Conservation (phyloP, 1,139 yeast species). For the Eremothecium gossypii region DNA sequence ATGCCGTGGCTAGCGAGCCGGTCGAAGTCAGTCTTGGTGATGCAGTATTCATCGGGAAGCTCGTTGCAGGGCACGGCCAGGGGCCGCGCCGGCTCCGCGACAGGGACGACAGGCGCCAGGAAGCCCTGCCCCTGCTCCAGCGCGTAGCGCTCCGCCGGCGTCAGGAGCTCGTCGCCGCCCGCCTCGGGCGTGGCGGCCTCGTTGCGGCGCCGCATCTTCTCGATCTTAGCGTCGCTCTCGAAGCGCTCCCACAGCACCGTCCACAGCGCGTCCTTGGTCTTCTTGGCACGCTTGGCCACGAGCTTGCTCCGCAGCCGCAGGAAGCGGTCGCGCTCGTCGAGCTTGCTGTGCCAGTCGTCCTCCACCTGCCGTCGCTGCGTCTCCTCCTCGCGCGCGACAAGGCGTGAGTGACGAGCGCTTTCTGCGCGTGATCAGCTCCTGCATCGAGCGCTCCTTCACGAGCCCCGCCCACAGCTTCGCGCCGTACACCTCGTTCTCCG, state of each 20-base stretch:
- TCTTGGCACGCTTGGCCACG: conserved; percentile 18
- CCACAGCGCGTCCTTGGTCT: conserved; percentile 25
- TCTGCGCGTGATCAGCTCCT: conserved; percentile 23
- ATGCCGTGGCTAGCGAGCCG: conserved; percentile 17
- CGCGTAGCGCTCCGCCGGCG: conserved; percentile 13
- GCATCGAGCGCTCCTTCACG: conserved; percentile 24
- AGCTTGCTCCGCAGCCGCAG: conserved; percentile 21
- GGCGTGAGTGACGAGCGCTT: conserved; percentile 29
- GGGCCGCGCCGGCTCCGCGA: conserved; percentile 6
- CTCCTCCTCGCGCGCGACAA: conserved; percentile 29
- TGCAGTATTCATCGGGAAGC: conserved; percentile 23
- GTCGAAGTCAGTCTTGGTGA: conserved; percentile 21
- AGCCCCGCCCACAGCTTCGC: conserved; percentile 20
- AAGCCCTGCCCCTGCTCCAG: conserved; percentile 11
- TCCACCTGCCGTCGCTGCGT: conserved; percentile 24
- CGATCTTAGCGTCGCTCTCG: conserved; percentile 21
- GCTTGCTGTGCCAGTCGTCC: conserved; percentile 22
- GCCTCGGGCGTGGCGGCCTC: not conserved
- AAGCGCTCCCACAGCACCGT: conserved; percentile 23
- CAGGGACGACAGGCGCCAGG: conserved; percentile 4
- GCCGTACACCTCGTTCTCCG: conserved; percentile 22
- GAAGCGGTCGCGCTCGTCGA: conserved; percentile 25
- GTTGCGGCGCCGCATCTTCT: conserved; percentile 10
- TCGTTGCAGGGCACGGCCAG: conserved; percentile 11
- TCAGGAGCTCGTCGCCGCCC: not conserved